Conservation (phyloP, 805 yeast species). For the Nakazawaea ishiwadae region DNA sequence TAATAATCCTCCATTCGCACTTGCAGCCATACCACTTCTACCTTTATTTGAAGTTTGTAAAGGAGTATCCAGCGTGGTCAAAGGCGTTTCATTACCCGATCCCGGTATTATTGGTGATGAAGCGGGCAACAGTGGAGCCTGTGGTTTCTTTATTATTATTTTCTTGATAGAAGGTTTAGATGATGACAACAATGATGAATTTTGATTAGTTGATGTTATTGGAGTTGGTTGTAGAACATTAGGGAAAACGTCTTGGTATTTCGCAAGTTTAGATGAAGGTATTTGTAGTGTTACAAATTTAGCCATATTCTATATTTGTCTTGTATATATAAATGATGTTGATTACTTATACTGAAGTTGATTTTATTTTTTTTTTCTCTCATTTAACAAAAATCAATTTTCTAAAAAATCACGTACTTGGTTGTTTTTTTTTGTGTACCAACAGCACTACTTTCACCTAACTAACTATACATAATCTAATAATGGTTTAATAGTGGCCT, state of each 20-base stretch:
- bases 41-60: not conserved
- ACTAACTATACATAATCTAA: too few relatives aligned
- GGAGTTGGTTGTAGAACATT: conserved; percentile 4
- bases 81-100: not conserved
- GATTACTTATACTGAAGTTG: not conserved
- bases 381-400: not conserved
- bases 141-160: conserved; percentile 5
- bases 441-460: too few relatives aligned
- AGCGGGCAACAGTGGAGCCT: too few relatives aligned
- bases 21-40: conserved; percentile 8
- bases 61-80: conserved; percentile 3
- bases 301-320: too few relatives aligned
- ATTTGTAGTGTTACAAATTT: conserved; percentile 3
- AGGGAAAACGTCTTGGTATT: not conserved
- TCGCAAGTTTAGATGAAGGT: not conserved
- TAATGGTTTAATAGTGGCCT: too few relatives aligned
- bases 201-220: not conserved
- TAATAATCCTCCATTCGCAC: conserved; percentile 12
- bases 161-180: conserved; percentile 7
- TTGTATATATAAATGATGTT: not conserved
- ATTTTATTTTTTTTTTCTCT: too few relatives aligned
- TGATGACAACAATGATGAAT: not conserved
- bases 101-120: not conserved
- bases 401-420: not conserved
- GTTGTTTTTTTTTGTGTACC: not conserved